A percentile compares a stretch with the other conserved stretches of the same genome.
Evolutionary conservation across 192 early-diverging fungal genomes (phyloP).

Genomic region (Glomus cerebriforme): DNA sequence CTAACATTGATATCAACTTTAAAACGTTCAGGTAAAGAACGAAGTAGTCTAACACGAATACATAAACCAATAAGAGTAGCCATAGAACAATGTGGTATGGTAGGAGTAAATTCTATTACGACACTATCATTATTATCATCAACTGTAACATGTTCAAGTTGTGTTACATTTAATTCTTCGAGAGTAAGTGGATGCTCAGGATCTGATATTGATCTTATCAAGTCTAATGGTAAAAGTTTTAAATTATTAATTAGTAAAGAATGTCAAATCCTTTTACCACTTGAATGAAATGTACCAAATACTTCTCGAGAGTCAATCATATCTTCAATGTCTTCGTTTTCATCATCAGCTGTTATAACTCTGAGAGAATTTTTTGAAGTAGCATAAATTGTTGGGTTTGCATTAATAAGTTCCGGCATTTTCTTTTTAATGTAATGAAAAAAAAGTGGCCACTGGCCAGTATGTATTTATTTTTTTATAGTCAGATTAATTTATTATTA

Average conservation of each 20-base stretch:
- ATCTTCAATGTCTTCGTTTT: constrained; percentile 74
- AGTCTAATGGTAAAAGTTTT: constrained; percentile 56
- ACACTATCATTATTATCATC: constrained; percentile 70
- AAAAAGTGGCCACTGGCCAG: too few relatives aligned
- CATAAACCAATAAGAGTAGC: constrained; percentile 97
- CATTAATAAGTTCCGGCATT: constrained; percentile 52
- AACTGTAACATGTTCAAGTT: constrained; percentile 81
- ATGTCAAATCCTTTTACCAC: too few relatives aligned
- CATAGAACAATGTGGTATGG: constrained; percentile 99
- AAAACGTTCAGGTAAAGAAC: constrained; percentile 86
- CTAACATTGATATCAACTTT: constrained; percentile 92
- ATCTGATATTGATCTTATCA: constrained; percentile 95
- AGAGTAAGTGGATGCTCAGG: constrained; percentile 97
- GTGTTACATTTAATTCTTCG: constrained; percentile 95
- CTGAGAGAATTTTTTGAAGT: constrained; percentile 48
- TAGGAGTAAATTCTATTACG: constrained; percentile 89
- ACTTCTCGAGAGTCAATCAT: constrained; percentile 85
- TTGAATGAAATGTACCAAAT: constrained; percentile 61
- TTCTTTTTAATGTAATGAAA: too few relatives aligned
- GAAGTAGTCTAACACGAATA: constrained; percentile 89
- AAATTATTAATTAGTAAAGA: too few relatives aligned
- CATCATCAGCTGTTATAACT: constrained; percentile 55
- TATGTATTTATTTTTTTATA: too few relatives aligned
- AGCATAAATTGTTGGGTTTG: constrained; percentile 82
- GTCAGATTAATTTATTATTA: too few relatives aligned